Base-by-base conservation (phyloP, 495 filamentous ascomycete species). In the Aspergillus incahuasiensis region DNA sequence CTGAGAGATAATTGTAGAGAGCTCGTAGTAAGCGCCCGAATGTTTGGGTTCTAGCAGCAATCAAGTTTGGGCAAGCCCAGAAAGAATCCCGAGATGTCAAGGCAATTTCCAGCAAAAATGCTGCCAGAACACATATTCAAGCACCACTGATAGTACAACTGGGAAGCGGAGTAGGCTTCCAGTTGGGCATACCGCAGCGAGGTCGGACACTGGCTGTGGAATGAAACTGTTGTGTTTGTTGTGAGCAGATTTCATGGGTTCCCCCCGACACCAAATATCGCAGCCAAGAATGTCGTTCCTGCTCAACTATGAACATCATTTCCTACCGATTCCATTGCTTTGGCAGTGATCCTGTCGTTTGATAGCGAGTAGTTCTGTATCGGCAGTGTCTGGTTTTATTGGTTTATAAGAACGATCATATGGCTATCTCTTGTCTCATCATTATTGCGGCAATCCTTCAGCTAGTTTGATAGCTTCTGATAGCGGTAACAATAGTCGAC, bases 201-300 rank as follows among this genome's bases (percentile, higher is more conserved):
- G 51, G 47, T 55, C 25, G 35, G 54, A 18, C 15, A 20, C 11
- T 30, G 54, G 20, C 6, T 39, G 54, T 56, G 62, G 62, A 64
- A 64, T 64, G 61, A 19, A 24, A 24, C 7, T 35, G 48, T 42
- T 16, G 16, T 61, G 58, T 64, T 60, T 64, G 55, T 64, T 60
- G 57, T 52, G 41, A 34, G 43, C 24, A 52, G 30, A 64, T 64
- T 61, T 55, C 55, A 52, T 38, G 45, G 38, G 54, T 61, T 43
- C 32, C 58, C n/a, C 58, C 48, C 8, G 52, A 34, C 46, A 56
- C 53, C 44, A 42, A 35, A 38, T 32, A 53, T 60, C 53, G 52
- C 16, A 12, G 13, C 41, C 35, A 48, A 49, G 52, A 61, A 60
- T 61, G 58, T 52, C 18, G 18, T 32, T 48, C 40, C 15, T 20